Evolutionary conservation across 768 basidiomycete genomes (phyloP).

Genomic region (Lactarius tabidus): DNA sequence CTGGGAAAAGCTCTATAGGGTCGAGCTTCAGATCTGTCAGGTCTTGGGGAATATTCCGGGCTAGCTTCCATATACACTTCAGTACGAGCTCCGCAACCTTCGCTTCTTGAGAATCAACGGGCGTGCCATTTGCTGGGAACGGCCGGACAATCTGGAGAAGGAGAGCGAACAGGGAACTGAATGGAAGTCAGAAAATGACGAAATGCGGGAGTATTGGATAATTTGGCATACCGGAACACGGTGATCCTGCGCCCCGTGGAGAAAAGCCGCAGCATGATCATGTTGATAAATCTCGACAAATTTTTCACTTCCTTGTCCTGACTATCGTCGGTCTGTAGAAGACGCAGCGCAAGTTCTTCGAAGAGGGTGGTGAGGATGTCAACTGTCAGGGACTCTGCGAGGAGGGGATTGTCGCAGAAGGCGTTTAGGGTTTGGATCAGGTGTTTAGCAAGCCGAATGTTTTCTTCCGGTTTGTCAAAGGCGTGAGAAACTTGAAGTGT

Average conservation of each 20-base stretch:
- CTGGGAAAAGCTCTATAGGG: slow-evolving; percentile 84
- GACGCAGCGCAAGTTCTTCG: slow-evolving; percentile 84
- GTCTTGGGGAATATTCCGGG: slow-evolving; percentile 90
- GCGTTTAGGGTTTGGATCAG: slow-evolving; percentile 94
- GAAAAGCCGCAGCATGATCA: slow-evolving; percentile 93
- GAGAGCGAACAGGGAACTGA: slow-evolving; percentile 73
- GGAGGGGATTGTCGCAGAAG: slow-evolving; percentile 85
- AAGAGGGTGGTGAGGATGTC: slow-evolving; percentile 82
- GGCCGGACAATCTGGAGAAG: slow-evolving; percentile 81
- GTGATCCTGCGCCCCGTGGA: slow-evolving; percentile 87
- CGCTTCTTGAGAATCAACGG: slow-evolving; percentile 72
- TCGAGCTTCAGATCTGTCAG: slow-evolving; percentile 75
- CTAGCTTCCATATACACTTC: slow-evolving; percentile 98
- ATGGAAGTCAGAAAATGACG: not conserved
- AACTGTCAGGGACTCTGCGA: slow-evolving; percentile 84
- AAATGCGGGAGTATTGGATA: not conserved
- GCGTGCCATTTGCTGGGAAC: slow-evolving; percentile 69
- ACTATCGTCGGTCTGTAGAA: slow-evolving; percentile 92
- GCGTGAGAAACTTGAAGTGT: slow-evolving; percentile 89
- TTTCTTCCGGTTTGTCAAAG: slow-evolving; percentile 80
- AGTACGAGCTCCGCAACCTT: slow-evolving; percentile 90
- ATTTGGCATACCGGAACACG: slow-evolving; percentile 75
- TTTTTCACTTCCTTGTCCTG: slow-evolving; percentile 83
- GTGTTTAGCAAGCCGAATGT: slow-evolving; percentile 94
- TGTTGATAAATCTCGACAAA: slow-evolving; percentile 94